Evolutionary conservation across 306 rosid genomes (phyloP).

Genomic region (Lagenaria siceraria): DNA sequence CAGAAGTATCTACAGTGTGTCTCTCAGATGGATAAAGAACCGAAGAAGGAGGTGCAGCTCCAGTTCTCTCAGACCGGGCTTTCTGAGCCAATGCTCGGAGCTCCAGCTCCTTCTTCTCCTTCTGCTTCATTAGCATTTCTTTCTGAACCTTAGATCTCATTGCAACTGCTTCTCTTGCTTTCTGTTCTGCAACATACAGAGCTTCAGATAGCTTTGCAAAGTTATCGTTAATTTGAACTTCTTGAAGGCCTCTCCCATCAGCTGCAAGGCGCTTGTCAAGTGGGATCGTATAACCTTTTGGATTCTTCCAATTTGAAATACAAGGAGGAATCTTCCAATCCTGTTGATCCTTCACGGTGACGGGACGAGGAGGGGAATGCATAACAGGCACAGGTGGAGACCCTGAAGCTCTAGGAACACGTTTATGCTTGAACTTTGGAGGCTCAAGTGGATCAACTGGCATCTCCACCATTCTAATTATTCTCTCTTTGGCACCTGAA

Average conservation of each 20-base stretch:
- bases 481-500: slow-evolving; percentile 79
- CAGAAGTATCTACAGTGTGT: slow-evolving; percentile 31
- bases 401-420: slow-evolving; percentile 74
- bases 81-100: slow-evolving; percentile 65
- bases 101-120: slow-evolving; percentile 77
- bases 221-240: slow-evolving; percentile 76
- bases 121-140: slow-evolving; percentile 74
- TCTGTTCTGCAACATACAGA: slow-evolving; percentile 73
- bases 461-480: slow-evolving; percentile 85
- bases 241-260: slow-evolving; percentile 83
- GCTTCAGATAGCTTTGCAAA: slow-evolving; percentile 81
- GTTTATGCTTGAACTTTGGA: slow-evolving; percentile 83
- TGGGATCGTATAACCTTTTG: slow-evolving; percentile 77
- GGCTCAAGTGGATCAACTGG: slow-evolving; percentile 93
- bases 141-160: slow-evolving; percentile 88
- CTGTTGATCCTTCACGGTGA: slow-evolving; percentile 81
- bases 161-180: slow-evolving; percentile 87
- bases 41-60: slow-evolving; percentile 43
- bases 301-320: slow-evolving; percentile 92
- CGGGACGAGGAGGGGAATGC: slow-evolving; percentile 88
- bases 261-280: slow-evolving; percentile 86
- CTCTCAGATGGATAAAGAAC: slow-evolving; percentile 26
- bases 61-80: slow-evolving; percentile 69
- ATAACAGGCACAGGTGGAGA: slow-evolving; percentile 86
- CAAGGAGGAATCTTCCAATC: slow-evolving; percentile 97